A percentile compares a stretch with the other conserved stretches of the same genome.
phyloP scores from a whole-genome alignment of 257 asterid genomes.

The Solanum tarijense region DNA sequence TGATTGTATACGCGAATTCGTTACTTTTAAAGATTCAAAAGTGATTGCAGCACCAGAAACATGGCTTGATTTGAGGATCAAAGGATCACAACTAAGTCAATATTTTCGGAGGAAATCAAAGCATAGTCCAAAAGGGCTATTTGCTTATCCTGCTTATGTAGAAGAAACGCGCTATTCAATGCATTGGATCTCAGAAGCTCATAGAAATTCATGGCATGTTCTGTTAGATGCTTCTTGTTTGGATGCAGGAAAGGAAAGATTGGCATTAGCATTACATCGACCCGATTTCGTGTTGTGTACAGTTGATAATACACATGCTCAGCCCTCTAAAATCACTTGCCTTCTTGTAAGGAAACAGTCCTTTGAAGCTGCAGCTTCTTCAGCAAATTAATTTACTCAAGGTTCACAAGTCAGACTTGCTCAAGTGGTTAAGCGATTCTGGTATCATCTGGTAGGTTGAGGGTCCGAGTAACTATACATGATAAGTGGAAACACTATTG shows the following conservation, averaged over 20 bases:
- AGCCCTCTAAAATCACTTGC: constrained; percentile 49
- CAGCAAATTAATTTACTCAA: constrained; percentile 7
- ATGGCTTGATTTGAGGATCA: constrained; percentile 81
- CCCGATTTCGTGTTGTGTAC: constrained; percentile 59
- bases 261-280: constrained; percentile 48
- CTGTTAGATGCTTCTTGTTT: constrained; percentile 47
- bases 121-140: constrained; percentile 55
- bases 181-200: constrained; percentile 91
- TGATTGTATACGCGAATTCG: constrained; percentile 43
- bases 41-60: constrained; percentile 53
- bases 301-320: constrained; percentile 37
- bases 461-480: neutral
- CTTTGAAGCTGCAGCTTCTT: constrained; percentile 33
- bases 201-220: constrained; percentile 65
- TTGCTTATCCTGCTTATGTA: constrained; percentile 42
- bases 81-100: constrained; percentile 75
- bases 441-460: neutral
- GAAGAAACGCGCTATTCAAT: constrained; percentile 43
- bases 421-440: neutral
- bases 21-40: constrained; percentile 36
- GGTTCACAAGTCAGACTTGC: neutral
- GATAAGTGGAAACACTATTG: neutral
- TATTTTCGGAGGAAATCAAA: constrained; percentile 63
- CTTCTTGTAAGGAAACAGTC: constrained; percentile 57
- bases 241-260: constrained; percentile 37